Conservation (phyloP, 2,329 filamentous ascomycete genomes). For the Aspergillus spinulosporus region DNA sequence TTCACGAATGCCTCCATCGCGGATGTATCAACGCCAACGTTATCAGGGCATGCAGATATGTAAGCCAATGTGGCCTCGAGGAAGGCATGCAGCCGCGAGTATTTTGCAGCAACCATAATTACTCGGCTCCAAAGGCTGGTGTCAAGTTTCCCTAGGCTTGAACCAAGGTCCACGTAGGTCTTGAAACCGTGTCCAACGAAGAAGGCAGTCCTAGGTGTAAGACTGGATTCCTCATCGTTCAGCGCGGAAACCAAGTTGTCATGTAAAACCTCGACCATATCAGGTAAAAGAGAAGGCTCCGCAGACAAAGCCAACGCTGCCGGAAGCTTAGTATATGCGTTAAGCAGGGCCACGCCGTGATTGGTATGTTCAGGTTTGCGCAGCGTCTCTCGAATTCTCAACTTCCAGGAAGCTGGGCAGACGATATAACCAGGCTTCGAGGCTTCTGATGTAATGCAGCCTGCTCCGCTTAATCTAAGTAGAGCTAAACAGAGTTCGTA, state of each 20-base stretch:
- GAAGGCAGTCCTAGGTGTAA: slow-evolving; percentile 67
- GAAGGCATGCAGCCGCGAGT: slow-evolving; percentile 66
- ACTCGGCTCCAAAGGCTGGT: slow-evolving; percentile 64
- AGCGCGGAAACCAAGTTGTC: slow-evolving; percentile 67
- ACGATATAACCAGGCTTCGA: slow-evolving; percentile 41
- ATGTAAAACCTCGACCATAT: slow-evolving; percentile 65
- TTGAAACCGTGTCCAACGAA: slow-evolving; percentile 74
- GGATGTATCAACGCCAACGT: slow-evolving; percentile 46
- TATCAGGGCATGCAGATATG: slow-evolving; percentile 31
- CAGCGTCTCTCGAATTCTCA: slow-evolving; percentile 70
- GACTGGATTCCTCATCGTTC: slow-evolving; percentile 59
- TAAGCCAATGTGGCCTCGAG: slow-evolving; percentile 62
- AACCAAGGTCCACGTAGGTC: slow-evolving; percentile 67
- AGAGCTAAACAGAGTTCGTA: slow-evolving; percentile 68
- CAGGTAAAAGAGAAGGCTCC: slow-evolving; percentile 65
- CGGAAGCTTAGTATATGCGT: slow-evolving; percentile 65
- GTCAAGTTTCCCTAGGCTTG: slow-evolving; percentile 60
- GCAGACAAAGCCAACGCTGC: slow-evolving; percentile 57
- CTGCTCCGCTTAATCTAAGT: slow-evolving; percentile 56
- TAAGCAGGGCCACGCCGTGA: slow-evolving; percentile 66
- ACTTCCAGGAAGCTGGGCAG: slow-evolving; percentile 61
- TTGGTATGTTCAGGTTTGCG: slow-evolving; percentile 49
- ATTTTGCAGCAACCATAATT: slow-evolving; percentile 65
- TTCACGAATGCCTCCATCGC: slow-evolving; percentile 63
- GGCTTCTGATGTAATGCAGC: slow-evolving; percentile 54